phyloP scores from a whole-genome alignment of 768 basidiomycete species.

The Kwoniella bestiolae region DNA sequence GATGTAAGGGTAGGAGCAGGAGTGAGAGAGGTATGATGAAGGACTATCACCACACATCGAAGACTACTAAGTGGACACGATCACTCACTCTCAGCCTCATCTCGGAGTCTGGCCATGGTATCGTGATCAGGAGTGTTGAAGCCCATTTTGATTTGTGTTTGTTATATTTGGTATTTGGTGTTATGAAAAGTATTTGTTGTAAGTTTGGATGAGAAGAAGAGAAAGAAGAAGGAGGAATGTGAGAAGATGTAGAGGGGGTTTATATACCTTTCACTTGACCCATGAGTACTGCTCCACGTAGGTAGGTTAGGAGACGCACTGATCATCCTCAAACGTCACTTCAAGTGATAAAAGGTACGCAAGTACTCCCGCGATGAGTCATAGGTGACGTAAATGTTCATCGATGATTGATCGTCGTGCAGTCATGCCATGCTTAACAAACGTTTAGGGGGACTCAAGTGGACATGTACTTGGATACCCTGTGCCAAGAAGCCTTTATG shows the following conservation, averaged over 20 bases:
- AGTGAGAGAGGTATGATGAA: not conserved
- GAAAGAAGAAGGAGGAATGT: not conserved
- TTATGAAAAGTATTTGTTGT: not conserved
- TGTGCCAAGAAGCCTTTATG: not conserved
- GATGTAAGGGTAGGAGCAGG: not conserved
- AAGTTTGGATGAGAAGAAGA: not conserved
- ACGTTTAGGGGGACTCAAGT: not conserved
- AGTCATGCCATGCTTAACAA: not conserved
- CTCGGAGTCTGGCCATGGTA: slow-evolving; percentile 11
- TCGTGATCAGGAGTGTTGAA: slow-evolving; percentile 25
- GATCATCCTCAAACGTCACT: not conserved
- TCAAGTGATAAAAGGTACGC: not conserved
- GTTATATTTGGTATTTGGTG: not conserved
- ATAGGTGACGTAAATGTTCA: not conserved
- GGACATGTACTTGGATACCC: too few species aligned
- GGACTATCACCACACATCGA: not conserved
- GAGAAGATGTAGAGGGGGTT: not conserved
- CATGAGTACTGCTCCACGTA: not conserved
- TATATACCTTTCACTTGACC: slow-evolving; percentile 5
- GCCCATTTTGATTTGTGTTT: slow-evolving; percentile 13
- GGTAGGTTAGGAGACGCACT: not conserved
- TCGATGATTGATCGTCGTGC: not conserved
- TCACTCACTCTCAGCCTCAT: slow-evolving; percentile 22
- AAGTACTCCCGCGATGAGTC: slow-evolving; percentile 1
- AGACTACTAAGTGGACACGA: not conserved